A percentile compares a stretch with the other conserved stretches of the same genome.
Conservation (phyloP, 495 filamentous ascomycete species). For the Penicillium longicatenatum region DNA sequence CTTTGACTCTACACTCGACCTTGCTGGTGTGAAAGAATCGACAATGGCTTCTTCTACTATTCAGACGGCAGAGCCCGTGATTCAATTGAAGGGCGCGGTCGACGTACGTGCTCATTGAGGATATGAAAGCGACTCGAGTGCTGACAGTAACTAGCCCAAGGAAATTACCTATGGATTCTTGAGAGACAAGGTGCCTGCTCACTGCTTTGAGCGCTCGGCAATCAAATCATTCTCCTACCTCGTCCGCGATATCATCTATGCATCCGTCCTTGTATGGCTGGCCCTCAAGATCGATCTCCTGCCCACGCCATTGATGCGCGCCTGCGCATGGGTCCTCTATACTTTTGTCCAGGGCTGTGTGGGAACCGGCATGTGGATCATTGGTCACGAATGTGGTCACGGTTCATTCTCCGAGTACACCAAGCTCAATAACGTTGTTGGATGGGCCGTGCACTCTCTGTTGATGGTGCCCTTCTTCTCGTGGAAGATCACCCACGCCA, state of each 20-base stretch:
- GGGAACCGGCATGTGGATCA: constrained; percentile 31
- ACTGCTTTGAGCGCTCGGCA: constrained; percentile 31
- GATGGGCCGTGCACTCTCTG: constrained; percentile 65
- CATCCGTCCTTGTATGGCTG: constrained; percentile 23
- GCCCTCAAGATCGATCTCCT: constrained; percentile 28
- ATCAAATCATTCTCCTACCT: constrained; percentile 21
- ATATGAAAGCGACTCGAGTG: background rate
- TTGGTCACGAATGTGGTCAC: constrained; percentile 43
- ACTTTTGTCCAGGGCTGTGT: constrained; percentile 30
- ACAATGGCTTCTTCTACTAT: constrained; percentile 14
- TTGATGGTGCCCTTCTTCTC: constrained; percentile 74
- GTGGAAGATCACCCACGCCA: constrained; percentile 74
- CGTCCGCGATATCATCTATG: constrained; percentile 20
- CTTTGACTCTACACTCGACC: constrained; percentile 3
- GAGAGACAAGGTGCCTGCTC: constrained; percentile 24
- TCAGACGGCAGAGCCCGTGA: constrained; percentile 20
- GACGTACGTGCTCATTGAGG: constrained; percentile 11
- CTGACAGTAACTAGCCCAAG: constrained; percentile 14
- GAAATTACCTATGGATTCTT: constrained; percentile 23
- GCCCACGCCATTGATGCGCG: constrained; percentile 22
- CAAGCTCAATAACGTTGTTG: constrained; percentile 64
- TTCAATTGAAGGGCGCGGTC: constrained; percentile 19
- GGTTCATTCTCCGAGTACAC: constrained; percentile 67
- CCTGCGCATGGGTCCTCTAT: constrained; percentile 24
- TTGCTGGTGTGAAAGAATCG: background rate